These are phyloP conservation scores for Mucor circinelloides DNA, from an alignment of 371 early-diverging fungal species.

Conservation along the genomic window DNA sequence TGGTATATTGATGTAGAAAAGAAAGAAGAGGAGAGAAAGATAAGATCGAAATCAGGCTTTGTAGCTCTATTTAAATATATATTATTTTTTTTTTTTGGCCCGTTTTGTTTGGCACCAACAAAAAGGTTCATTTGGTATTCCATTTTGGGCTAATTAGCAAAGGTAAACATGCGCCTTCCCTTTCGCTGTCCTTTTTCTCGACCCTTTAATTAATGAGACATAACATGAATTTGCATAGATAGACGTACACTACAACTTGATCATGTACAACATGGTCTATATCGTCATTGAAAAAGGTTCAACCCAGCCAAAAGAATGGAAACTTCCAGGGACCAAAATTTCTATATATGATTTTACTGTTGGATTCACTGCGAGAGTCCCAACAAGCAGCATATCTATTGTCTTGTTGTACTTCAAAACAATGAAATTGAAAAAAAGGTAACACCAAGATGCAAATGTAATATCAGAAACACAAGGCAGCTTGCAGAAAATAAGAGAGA, in stretches of 20 bases:
- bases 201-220: background rate
- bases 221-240: no score
- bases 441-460: background rate
- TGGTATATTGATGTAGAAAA: background rate
- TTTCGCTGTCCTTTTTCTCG: no score
- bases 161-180: background rate
- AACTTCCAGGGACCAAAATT: background rate
- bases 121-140: background rate
- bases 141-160: background rate
- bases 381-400: no score
- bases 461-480: background rate
- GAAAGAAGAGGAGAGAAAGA: slow-evolving; percentile 3
- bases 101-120: background rate
- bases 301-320: background rate
- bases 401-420: background rate
- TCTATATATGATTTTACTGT: background rate
- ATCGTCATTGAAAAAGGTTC: background rate
- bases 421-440: background rate
- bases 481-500: background rate
- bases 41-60: background rate
- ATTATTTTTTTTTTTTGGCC: background rate
- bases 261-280: background rate
- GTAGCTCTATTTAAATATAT: background rate
- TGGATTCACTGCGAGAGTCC: background rate
- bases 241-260: no score